Evolutionary conservation across 2,329 filamentous ascomycete genomes (phyloP).

Genomic region (Zymoseptoria pseudotritici): DNA sequence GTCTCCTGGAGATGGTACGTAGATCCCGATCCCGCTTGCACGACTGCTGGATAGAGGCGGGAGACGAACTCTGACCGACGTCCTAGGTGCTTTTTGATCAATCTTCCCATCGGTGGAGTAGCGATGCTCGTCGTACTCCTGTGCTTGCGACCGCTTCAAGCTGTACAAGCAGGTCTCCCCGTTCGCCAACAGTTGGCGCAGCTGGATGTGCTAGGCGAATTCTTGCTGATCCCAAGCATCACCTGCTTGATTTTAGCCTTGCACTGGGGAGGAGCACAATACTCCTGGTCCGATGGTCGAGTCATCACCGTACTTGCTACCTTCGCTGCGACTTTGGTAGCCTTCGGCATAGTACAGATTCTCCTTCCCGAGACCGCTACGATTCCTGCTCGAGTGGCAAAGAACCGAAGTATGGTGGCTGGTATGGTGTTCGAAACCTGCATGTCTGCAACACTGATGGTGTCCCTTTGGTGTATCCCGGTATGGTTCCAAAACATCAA

Average conservation of each 20-base stretch:
- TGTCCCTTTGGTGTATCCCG: constrained; percentile 19
- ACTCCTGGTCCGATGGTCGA: constrained; percentile 27
- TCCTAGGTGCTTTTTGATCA: too few relatives aligned
- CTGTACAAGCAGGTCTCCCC: too few relatives aligned
- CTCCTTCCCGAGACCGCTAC: constrained; percentile 17
- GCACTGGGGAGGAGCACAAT: constrained; percentile 40
- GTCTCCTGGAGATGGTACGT: constrained; percentile 28
- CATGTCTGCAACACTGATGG: too few relatives aligned
- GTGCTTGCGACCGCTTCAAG: too few relatives aligned
- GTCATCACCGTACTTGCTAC: constrained; percentile 24
- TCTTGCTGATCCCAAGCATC: constrained; percentile 6
- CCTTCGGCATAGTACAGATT: constrained; percentile 29
- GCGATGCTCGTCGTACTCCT: too few relatives aligned
- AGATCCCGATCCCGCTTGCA: too few relatives aligned
- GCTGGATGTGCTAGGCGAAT: too few relatives aligned
- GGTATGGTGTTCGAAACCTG: too few relatives aligned
- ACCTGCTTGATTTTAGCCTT: constrained; percentile 37
- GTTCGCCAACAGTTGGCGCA: too few relatives aligned
- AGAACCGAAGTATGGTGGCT: constrained; percentile 27
- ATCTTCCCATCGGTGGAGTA: too few relatives aligned
- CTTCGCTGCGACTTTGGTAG: constrained; percentile 31
- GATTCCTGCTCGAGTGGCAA: constrained; percentile 19
- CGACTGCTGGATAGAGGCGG: too few relatives aligned
- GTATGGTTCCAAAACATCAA: constrained; percentile 27
- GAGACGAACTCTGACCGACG: too few relatives aligned